Evolutionary conservation across 2,329 filamentous ascomycete genomes (phyloP).

Genomic region (Claviceps spartinae): DNA sequence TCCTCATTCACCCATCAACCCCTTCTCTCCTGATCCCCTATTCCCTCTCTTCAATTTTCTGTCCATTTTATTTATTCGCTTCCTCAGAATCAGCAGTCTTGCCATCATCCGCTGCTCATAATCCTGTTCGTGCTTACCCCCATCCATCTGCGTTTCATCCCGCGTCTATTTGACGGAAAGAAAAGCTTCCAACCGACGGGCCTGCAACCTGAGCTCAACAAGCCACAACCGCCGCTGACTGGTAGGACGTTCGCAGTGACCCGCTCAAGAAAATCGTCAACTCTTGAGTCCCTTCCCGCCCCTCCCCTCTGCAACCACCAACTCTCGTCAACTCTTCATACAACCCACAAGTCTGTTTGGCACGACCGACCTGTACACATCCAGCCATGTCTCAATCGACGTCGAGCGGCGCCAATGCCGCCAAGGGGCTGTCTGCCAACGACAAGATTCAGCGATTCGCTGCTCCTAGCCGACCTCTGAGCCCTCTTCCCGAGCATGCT

Average conservation of each 20-base stretch:
- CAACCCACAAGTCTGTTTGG: constrained; percentile 2
- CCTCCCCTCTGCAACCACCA: constrained; percentile 4
- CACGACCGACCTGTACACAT: constrained; percentile 6
- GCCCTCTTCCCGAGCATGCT: constrained; percentile 73
- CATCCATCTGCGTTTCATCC: not conserved
- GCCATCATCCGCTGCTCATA: not conserved
- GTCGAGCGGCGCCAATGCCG: constrained; percentile 36
- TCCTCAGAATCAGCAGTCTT: not conserved
- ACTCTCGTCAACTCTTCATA: not conserved
- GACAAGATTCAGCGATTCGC: constrained; percentile 97
- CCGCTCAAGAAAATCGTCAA: constrained; percentile 7
- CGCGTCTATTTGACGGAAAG: not conserved
- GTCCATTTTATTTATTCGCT: not conserved
- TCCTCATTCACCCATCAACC: not conserved
- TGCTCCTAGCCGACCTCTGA: constrained; percentile 82
- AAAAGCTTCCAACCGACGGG: not conserved
- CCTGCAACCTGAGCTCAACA: constrained; percentile 3
- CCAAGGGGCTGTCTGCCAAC: constrained; percentile 60
- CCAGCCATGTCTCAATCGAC: constrained; percentile 37
- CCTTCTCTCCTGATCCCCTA: not conserved
- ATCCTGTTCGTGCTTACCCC: not conserved
- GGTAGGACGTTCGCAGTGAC: not conserved
- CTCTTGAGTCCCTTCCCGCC: not conserved
- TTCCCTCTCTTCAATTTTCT: not conserved
- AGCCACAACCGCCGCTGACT: constrained; percentile 4